phyloP scores from a whole-genome alignment of 2,329 filamentous ascomycete species.

The Endocalyx cinctus region DNA sequence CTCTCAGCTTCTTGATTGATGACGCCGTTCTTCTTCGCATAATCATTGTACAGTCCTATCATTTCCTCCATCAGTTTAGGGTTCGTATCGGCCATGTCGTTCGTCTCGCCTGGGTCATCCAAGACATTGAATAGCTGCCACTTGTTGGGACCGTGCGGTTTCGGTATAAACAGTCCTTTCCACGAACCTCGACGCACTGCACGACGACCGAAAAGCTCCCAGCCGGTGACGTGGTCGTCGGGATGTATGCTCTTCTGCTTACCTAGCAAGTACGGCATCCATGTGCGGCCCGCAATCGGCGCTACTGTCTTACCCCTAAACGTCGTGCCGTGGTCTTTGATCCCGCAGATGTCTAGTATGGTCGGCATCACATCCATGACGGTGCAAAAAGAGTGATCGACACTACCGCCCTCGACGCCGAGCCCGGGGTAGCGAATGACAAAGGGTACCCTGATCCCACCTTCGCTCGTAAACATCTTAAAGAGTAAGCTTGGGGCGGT shows the following conservation, averaged over 20 bases:
- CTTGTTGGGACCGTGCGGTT: conserved; percentile 9
- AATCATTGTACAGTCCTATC: conserved; percentile 8
- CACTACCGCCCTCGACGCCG: conserved; percentile 18
- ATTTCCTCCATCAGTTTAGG: conserved; percentile 7
- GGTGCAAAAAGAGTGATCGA: conserved; percentile 46
- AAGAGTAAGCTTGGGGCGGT: conserved; percentile 9
- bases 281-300: conserved; percentile 12
- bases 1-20: too few relatives aligned
- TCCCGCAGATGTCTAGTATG: conserved; percentile 42
- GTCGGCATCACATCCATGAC: conserved; percentile 49
- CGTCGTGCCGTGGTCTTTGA: conserved; percentile 28
- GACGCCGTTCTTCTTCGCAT: conserved; percentile 19
- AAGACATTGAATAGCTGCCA: conserved; percentile 13
- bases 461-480: conserved; percentile 37
- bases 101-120: conserved; percentile 10
- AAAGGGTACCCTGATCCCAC: conserved; percentile 48
- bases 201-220: conserved; percentile 6
- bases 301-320: conserved; percentile 16
- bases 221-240: conserved; percentile 6
- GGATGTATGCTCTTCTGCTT: conserved; percentile 2
- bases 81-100: conserved; percentile 6
- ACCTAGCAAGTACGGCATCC: conserved; percentile 13
- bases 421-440: conserved; percentile 21
- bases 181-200: conserved; percentile 10
- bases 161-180: conserved; percentile 11